Conservation (phyloP, 192 early-diverging fungal genomes). For the Umbelopsis ramanniana region DNA sequence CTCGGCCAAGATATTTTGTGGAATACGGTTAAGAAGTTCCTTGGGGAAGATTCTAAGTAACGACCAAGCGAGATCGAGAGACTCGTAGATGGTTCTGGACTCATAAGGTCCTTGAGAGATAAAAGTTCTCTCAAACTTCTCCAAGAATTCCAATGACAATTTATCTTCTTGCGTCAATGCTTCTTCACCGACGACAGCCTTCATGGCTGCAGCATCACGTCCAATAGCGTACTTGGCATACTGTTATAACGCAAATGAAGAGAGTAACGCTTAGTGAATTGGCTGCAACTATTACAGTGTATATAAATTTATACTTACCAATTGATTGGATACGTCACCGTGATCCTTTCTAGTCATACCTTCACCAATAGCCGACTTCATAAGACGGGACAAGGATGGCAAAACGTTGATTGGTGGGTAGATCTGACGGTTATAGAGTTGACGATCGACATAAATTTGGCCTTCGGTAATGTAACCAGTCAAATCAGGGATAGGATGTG, state of each 20-base stretch:
- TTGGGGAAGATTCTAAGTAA: constrained; percentile 99
- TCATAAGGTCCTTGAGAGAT: constrained; percentile 97
- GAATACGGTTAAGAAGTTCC: constrained; percentile 99
- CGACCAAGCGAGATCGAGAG: constrained; percentile 97
- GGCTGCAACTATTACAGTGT: no score
- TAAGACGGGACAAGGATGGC: constrained; percentile 97
- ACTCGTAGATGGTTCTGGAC: constrained; percentile 95
- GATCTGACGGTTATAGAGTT: constrained; percentile 98
- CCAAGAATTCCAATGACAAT: constrained; percentile 95
- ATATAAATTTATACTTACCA: constrained; percentile 51
- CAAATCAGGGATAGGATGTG: constrained; percentile 99
- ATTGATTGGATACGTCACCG: constrained; percentile 98
- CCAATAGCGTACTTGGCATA: constrained; percentile 99
- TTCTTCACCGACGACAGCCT: constrained; percentile 99
- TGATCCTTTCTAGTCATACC: constrained; percentile 98
- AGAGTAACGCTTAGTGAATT: no score
- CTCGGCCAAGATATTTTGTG: constrained; percentile 92
- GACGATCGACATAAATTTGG: constrained; percentile 98
- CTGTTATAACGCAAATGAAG: constrained; percentile 30
- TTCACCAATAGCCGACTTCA: constrained; percentile 99
- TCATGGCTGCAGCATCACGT: constrained; percentile 98
- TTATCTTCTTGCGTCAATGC: constrained; percentile 99
- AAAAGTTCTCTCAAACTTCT: constrained; percentile 98
- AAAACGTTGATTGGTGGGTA: constrained; percentile 99
- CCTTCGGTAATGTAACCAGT: constrained; percentile 99